phyloP scores from a whole-genome alignment of 306 rosid species.

The Arachis hypogaea region DNA sequence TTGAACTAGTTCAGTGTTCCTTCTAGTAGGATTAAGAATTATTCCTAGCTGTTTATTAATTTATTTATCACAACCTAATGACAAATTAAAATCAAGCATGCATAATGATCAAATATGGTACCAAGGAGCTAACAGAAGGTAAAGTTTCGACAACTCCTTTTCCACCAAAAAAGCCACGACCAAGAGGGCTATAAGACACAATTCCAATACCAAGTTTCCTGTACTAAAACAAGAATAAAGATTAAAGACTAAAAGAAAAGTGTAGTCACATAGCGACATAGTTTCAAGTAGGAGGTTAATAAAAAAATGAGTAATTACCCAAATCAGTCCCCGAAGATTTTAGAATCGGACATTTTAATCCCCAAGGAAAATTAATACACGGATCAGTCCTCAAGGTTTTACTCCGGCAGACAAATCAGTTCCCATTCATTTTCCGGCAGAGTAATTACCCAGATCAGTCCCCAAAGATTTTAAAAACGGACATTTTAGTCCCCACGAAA shows the following conservation, averaged over 20 bases:
- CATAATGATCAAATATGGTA: slow-evolving; percentile 26
- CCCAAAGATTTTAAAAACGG: too few relatives aligned
- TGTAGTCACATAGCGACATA: not conserved
- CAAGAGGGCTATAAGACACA: slow-evolving; percentile 83
- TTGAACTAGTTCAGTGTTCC: too few relatives aligned
- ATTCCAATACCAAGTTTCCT: slow-evolving; percentile 76
- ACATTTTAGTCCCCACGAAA: too few relatives aligned
- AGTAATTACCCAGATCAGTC: too few relatives aligned
- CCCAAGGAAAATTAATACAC: too few relatives aligned
- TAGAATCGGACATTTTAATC: too few relatives aligned
- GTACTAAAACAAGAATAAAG: slow-evolving; percentile 10
- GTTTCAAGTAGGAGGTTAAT: not conserved
- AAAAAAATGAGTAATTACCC: too few relatives aligned
- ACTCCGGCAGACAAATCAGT: too few relatives aligned
- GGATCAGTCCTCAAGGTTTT: too few relatives aligned
- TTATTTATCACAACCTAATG: not conserved
- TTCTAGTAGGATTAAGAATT: too few relatives aligned
- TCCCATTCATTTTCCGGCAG: too few relatives aligned
- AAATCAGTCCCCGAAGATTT: too few relatives aligned
- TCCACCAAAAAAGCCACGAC: slow-evolving; percentile 85
- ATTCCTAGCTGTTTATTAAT: not conserved
- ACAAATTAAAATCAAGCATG: not conserved
- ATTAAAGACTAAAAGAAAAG: not conserved
- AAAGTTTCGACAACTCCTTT: slow-evolving; percentile 59
- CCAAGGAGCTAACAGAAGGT: slow-evolving; percentile 51